Evolutionary conservation across 2,329 filamentous ascomycete genomes (phyloP), one percentile per base, ranked within the genome.

Genomic region (Reticulascus tulasneorum): DNA sequence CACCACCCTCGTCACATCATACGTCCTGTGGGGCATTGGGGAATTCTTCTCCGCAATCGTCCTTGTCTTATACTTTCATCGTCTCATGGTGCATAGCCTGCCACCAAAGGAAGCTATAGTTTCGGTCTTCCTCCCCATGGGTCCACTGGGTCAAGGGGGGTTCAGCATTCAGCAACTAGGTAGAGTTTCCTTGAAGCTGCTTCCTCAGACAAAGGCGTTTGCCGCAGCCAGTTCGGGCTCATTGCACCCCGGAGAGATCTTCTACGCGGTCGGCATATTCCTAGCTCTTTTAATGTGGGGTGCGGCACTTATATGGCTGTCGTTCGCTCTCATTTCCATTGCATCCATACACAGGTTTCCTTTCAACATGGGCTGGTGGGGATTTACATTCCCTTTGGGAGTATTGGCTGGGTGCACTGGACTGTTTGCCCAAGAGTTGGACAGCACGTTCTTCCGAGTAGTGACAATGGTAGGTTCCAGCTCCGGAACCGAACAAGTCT

Each of bases 11-110:
- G 60, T 84, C n/a, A 66, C 66, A 12, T 79, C 71, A 4, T 87
- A 86, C 51, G 63, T 85, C 12, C 72, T 86, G 46, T 86, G 79
- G 79, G 82, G 82, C 1, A 75, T 78, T 38, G 77, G 79, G 5
- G 68, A 62, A 47, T 56, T 56, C 22, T 66, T 86, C 33, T 75
- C 80, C 2, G 71, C 80, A 55, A 68, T 72, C 26, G 71, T 84
- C 15, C 61, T 86, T 18, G 77, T 76, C 9, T 71, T 86, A 23
- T 87, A 86, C 57, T 84, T 84, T 51, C 77, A 82, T 40, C 77
- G 82, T 9, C 65, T 87, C 9, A 78, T 76, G 5, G 55, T 86
- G 4, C 75, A 86, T 56, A 77, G 79, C 24, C 66, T 86, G 11
- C 82, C 82, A 0, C 73, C 79, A 2, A 68, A 74, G 31, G 82